Conservation (phyloP, 78 protist species). For the Neovahlkampfia damariscottae region DNA sequence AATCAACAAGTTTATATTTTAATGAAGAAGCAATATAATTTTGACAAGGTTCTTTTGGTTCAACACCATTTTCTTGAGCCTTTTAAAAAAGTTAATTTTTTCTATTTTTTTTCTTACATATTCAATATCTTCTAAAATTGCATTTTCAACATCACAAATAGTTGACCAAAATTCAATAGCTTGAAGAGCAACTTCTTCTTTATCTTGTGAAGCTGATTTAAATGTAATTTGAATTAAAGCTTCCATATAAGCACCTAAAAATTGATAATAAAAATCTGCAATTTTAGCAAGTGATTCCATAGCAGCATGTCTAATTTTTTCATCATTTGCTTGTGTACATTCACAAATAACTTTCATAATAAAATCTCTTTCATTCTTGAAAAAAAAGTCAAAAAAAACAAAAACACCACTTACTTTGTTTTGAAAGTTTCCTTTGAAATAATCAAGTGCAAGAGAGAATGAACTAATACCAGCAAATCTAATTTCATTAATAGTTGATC, state of each 20-base stretch:
- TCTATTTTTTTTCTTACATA: background rate
- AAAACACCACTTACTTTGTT: too few species aligned
- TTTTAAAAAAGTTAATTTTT: too few species aligned
- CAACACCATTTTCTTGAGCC: too few species aligned
- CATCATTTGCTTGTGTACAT: background rate
- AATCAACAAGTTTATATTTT: constrained; percentile 27
- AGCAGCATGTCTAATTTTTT: background rate
- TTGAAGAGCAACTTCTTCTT: constrained; percentile 59
- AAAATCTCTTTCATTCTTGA: constrained; percentile 56
- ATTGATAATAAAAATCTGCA: constrained; percentile 43
- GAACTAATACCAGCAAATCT: constrained; percentile 14
- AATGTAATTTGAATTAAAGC: constrained; percentile 38
- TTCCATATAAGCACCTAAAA: constrained; percentile 30
- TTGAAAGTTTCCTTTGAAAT: background rate
- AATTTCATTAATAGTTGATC: constrained; percentile 7
- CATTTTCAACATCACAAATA: constrained; percentile 50
- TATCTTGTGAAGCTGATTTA: constrained; percentile 29
- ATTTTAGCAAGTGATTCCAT: constrained; percentile 29
- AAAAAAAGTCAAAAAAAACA: too few species aligned
- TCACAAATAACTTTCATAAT: constrained; percentile 20
- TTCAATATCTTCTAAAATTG: background rate
- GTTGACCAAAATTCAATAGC: constrained; percentile 92
- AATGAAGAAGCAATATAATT: too few species aligned
- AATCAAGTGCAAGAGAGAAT: background rate
- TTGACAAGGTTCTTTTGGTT: too few species aligned